Evolutionary conservation across 2,329 filamentous ascomycete species (phyloP).

Genomic region (Cordyceps cateniannulata): DNA sequence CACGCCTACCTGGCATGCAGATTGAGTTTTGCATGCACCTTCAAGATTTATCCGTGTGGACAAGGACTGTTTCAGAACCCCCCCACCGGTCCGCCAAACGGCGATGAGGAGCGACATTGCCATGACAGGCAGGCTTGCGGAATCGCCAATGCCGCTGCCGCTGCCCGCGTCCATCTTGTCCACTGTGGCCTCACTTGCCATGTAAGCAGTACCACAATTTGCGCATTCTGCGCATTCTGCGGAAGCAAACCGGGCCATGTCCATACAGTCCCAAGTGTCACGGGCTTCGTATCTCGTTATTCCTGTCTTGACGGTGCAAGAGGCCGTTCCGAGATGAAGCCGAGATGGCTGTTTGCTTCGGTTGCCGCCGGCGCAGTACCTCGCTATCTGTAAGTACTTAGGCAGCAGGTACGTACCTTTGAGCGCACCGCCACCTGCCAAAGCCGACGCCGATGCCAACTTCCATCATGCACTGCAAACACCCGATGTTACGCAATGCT

Average conservation of each 20-base stretch:
- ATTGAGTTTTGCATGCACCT: neutral
- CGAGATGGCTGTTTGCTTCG: constrained; percentile 2
- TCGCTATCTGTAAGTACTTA: neutral
- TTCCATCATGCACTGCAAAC: neutral
- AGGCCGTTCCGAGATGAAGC: neutral
- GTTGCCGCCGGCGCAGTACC: constrained; percentile 1
- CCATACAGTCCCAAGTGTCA: neutral
- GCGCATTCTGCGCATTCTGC: neutral
- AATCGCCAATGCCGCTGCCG: neutral
- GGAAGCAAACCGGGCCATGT: neutral
- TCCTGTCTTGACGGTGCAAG: neutral
- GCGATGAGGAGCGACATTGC: neutral
- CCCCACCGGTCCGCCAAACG: neutral
- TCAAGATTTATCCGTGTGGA: neutral
- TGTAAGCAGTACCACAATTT: neutral
- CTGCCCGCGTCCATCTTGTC: neutral
- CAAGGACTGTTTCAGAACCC: constrained; percentile 5
- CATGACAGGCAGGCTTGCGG: neutral
- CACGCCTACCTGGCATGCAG: neutral
- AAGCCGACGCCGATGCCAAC: neutral
- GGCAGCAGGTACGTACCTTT: neutral
- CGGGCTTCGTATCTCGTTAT: neutral
- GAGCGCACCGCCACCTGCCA: neutral
- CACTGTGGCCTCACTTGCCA: neutral
- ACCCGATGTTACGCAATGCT: neutral